These are phyloP conservation scores for Peltaster fructicola DNA, from an alignment of 2,329 filamentous ascomycete genomes.

Conservation along the genomic window DNA sequence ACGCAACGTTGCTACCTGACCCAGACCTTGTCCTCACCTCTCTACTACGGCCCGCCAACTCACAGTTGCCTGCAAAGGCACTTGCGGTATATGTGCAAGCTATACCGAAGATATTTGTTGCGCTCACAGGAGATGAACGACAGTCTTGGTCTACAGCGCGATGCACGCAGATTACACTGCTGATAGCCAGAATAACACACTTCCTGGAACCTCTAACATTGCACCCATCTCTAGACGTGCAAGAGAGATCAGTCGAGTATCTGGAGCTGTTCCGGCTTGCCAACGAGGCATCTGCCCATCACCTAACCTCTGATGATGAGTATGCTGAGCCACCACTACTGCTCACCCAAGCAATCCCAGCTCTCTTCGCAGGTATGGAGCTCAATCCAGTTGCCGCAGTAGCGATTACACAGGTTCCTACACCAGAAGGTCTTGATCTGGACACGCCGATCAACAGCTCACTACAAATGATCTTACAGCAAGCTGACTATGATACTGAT, in stretches of 20 bases:
- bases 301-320: constrained; percentile 37
- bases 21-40: constrained; percentile 57
- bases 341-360: constrained; percentile 77
- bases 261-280: constrained; percentile 76
- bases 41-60: constrained; percentile 50
- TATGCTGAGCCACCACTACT: constrained; percentile 65
- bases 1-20: constrained; percentile 50
- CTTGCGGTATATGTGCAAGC: constrained; percentile 72
- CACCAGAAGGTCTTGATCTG: constrained; percentile 59
- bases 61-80: constrained; percentile 41
- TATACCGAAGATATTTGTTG: constrained; percentile 66
- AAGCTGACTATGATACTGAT: constrained; percentile 28
- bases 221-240: constrained; percentile 81
- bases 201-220: constrained; percentile 61
- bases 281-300: constrained; percentile 59
- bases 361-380: constrained; percentile 70
- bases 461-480: constrained; percentile 46
- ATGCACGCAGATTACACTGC: constrained; percentile 56
- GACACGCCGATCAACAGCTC: constrained; percentile 67
- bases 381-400: constrained; percentile 75
- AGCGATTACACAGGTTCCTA: constrained; percentile 72
- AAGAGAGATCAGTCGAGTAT: constrained; percentile 86
- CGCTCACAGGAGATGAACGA: constrained; percentile 47
- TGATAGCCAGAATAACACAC: constrained; percentile 67
- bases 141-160: constrained; percentile 53